These are phyloP conservation scores for Trichosporon coremiiforme DNA, from an alignment of 1,284 basidiomycete species.

Conservation along the genomic window DNA sequence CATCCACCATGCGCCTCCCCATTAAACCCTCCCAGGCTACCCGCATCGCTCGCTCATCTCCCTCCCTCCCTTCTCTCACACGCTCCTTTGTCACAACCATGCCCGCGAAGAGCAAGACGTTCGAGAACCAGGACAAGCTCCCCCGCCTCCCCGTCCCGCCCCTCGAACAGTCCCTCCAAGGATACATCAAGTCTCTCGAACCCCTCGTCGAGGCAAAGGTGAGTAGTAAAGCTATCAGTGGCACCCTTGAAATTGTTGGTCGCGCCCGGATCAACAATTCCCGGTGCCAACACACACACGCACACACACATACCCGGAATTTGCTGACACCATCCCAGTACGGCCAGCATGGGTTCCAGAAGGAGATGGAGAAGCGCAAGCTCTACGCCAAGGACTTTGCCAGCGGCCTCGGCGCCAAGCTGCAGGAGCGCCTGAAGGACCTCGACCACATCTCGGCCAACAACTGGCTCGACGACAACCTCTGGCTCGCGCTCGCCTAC, in stretches of 20 bases:
- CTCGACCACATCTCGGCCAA: constrained; percentile 81
- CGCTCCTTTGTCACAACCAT: constrained; percentile 11
- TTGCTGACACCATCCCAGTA: constrained; percentile 44
- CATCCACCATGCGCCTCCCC: constrained; percentile 1
- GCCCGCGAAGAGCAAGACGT: constrained; percentile 53
- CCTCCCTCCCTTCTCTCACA: not conserved
- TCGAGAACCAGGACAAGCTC: constrained; percentile 53
- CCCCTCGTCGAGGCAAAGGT: constrained; percentile 80
- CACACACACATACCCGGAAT: constrained; percentile 33
- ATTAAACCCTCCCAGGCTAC: not conserved
- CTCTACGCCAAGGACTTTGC: constrained; percentile 72
- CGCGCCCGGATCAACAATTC: not conserved
- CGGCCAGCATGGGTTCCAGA: constrained; percentile 62
- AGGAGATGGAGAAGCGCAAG: constrained; percentile 65
- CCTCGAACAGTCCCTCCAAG: constrained; percentile 72
- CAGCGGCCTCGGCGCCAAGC: constrained; percentile 67
- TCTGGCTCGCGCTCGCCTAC: constrained; percentile 89
- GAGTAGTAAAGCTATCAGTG: constrained; percentile 21
- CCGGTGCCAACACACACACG: constrained; percentile 24
- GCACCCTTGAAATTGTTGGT: not conserved
- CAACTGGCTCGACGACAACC: constrained; percentile 95
- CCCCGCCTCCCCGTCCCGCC: constrained; percentile 84
- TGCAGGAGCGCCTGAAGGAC: constrained; percentile 80
- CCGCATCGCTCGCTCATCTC: not conserved
- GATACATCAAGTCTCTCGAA: constrained; percentile 76